A percentile compares a stretch with the other conserved stretches of the same genome.
Conservation (phyloP, 2,329 filamentous ascomycete genomes). For the Alternaria arborescens region DNA sequence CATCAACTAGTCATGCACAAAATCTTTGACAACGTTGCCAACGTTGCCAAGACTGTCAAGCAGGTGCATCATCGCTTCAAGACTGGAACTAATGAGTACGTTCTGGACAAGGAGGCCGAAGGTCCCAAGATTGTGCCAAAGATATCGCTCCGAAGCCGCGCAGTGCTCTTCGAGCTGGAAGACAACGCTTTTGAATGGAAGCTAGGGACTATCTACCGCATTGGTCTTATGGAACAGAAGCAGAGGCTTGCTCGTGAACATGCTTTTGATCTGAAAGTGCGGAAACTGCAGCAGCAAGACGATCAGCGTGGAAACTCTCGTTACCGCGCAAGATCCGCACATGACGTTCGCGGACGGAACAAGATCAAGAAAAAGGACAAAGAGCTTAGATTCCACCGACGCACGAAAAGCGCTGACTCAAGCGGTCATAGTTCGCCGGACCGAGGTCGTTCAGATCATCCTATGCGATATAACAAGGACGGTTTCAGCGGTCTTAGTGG, state of each 20-base stretch:
- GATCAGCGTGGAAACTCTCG: slow-evolving; percentile 61
- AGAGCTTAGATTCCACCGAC: slow-evolving; percentile 44
- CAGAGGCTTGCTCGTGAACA: slow-evolving; percentile 90
- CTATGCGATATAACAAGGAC: slow-evolving; percentile 80
- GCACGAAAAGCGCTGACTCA: slow-evolving; percentile 52
- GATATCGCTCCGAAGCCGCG: slow-evolving; percentile 81
- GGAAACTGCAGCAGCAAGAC: slow-evolving; percentile 75
- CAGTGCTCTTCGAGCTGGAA: slow-evolving; percentile 89
- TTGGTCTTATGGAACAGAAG: slow-evolving; percentile 86
- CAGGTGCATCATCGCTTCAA: slow-evolving; percentile 94
- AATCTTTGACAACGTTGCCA: slow-evolving; percentile 92
- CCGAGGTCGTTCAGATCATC: slow-evolving; percentile 51
- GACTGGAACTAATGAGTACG: slow-evolving; percentile 87
- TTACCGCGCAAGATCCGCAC: slow-evolving; percentile 61
- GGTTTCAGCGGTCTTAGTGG: slow-evolving; percentile 76
- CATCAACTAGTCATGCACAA: slow-evolving; percentile 90
- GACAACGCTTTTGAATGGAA: slow-evolving; percentile 99
- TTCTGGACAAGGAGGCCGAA: slow-evolving; percentile 84
- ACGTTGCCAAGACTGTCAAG: slow-evolving; percentile 83
- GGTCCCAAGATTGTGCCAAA: slow-evolving; percentile 86
- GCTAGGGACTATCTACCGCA: slow-evolving; percentile 89
- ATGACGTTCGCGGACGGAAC: slow-evolving; percentile 52
- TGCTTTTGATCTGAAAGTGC: slow-evolving; percentile 86
- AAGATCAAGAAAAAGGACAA: slow-evolving; percentile 45
- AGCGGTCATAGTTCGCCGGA: slow-evolving; percentile 39